Percentiles rank a stretch among this genome's conserved stretches.
phyloP scores from a whole-genome alignment of 2,329 filamentous ascomycete species.

The Blumeria graminis region DNA sequence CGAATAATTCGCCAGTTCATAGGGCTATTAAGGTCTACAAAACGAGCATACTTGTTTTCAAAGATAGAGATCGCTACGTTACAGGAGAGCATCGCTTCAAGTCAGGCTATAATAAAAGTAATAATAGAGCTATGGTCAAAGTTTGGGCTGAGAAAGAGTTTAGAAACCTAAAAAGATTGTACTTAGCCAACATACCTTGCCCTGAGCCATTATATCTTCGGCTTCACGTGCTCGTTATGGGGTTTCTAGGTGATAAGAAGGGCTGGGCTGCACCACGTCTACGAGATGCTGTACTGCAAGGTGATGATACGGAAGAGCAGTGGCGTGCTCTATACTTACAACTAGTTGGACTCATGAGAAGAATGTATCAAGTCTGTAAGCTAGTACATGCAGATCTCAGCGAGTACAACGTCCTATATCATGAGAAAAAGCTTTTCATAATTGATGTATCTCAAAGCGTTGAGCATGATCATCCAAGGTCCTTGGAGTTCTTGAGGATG shows the following conservation, averaged over 20 bases:
- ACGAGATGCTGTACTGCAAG: conserved; percentile 56
- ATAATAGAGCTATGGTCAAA: conserved; percentile 92
- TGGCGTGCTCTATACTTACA: conserved; percentile 67
- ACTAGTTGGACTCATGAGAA: conserved; percentile 68
- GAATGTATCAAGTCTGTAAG: conserved; percentile 74
- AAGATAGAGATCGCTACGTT: conserved; percentile 90
- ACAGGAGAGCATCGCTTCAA: conserved; percentile 84
- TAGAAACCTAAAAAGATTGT: conserved; percentile 67
- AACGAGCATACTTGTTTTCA: conserved; percentile 91
- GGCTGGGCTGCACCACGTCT: conserved; percentile 75
- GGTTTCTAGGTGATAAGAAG: conserved; percentile 66
- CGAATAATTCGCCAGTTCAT: conserved; percentile 31
- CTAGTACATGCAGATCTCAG: conserved; percentile 91
- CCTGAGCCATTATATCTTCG: conserved; percentile 76
- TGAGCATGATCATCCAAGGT: conserved; percentile 84
- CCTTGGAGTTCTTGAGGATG: conserved; percentile 85
- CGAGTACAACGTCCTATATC: conserved; percentile 93
- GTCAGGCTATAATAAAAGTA: conserved; percentile 76
- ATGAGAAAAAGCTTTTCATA: conserved; percentile 61
- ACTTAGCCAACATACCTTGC: conserved; percentile 66
- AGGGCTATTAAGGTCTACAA: conserved; percentile 98
- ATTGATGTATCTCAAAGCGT: conserved; percentile 97
- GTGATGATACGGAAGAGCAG: conserved; percentile 40
- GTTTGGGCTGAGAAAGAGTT: conserved; percentile 98
- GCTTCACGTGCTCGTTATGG: conserved; percentile 89